Evolutionary conservation across 2,329 filamentous ascomycete species (phyloP).

Genomic region (Paecilomyces fulvus): DNA sequence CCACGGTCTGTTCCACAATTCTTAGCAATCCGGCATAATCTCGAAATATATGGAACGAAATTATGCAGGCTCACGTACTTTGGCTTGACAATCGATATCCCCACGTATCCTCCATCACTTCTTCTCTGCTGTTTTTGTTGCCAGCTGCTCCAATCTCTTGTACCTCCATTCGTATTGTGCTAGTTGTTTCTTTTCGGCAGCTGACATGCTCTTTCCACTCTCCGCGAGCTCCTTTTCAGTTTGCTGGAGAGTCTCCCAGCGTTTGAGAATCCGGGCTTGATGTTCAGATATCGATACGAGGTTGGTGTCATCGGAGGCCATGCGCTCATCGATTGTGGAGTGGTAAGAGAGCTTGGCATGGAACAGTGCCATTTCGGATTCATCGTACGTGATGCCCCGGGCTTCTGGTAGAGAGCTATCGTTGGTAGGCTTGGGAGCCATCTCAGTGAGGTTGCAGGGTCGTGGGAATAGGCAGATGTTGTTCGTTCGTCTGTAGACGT

Average conservation of each 20-base stretch:
- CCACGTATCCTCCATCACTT: conserved; percentile 2
- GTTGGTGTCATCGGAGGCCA: conserved; percentile 23
- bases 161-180: conserved; percentile 28
- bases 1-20: neutral
- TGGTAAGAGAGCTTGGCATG: conserved; percentile 27
- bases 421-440: neutral
- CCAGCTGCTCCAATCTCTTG: conserved; percentile 23
- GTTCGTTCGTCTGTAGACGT: neutral
- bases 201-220: conserved; percentile 21
- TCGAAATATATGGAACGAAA: neutral
- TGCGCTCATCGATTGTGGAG: conserved; percentile 25
- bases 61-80: too few relatives aligned
- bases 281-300: conserved; percentile 24
- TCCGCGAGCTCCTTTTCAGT: conserved; percentile 24
- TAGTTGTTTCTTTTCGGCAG: conserved; percentile 23
- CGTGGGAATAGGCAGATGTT: neutral
- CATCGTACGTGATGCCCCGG: conserved; percentile 26
- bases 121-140: conserved; percentile 15
- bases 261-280: conserved; percentile 25
- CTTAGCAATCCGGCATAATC: neutral
- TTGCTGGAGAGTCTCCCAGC: conserved; percentile 28
- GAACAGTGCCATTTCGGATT: conserved; percentile 30
- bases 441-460: neutral
- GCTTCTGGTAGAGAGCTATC: conserved; percentile 20
- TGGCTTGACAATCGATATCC: neutral